Base-by-base conservation (phyloP, 768 basidiomycete species). In the Trametes cubensis region DNA sequence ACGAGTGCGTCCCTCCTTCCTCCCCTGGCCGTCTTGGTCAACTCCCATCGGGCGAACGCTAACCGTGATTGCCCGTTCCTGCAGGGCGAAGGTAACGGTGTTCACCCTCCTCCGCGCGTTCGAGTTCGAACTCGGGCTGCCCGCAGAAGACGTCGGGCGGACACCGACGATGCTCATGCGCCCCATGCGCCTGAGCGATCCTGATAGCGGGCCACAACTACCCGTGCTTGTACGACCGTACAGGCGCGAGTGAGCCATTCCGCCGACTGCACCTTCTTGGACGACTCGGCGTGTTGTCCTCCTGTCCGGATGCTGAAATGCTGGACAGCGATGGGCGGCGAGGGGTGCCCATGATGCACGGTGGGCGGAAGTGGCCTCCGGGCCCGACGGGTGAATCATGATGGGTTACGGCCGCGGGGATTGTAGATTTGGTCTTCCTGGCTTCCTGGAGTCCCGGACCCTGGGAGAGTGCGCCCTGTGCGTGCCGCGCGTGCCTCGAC, bases 1-100 rank as follows among this genome's bases (percentile, higher is more conserved):
- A 82, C 28, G 85, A 86, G 83, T 85, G 63, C 42, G 83, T 77
- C 15, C 34, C 28, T n/a, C 18, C 42, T 55, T 23, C 21, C 50
- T n/a, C 28, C 50, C 21, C 18, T 40, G n/a, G 20, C 39, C 51
- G 15, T 6, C 34, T 11, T n/a, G 17, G 17, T 39, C 34, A 34
- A 20, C 52, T 41, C 23, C 13, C 70, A 67, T 64, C 68, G 13
- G 10, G 6, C 23, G 23, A 17, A 41, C 52, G 14, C 46, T n/a
- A 4, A 14, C 23, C 11, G 42, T 55, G 54, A 30, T 45, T 25
- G 45, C 26, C 14, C 40, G 23, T 10, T 23, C 17, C 30, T 17
- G 20, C 23, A 73, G 71, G 65, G 69, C 70, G 59, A 76, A 76
- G 53, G 72, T 70, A 5, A 52, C 75, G 18, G n/a, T 75, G 7